Conservation (phyloP, 2,329 filamentous ascomycete species). For the Stachybotrys echinatus region DNA sequence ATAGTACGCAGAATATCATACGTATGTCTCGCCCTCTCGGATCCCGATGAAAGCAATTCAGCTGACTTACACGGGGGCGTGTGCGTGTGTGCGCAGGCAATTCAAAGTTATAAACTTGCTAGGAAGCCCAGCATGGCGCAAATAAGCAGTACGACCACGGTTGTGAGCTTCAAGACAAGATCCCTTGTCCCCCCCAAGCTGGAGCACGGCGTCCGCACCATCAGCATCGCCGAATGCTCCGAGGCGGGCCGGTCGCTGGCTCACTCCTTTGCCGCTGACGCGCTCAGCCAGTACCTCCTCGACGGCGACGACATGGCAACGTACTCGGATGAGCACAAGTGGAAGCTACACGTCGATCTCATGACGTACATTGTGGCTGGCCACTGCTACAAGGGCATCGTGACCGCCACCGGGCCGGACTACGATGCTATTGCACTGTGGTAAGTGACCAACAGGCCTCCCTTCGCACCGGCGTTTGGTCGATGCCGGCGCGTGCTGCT, state of each 20-base stretch:
- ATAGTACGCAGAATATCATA: slow-evolving; percentile 51
- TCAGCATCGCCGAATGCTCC: slow-evolving; percentile 63
- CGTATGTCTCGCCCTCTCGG: slow-evolving; percentile 22
- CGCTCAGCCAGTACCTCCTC: slow-evolving; percentile 69
- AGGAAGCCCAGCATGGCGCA: slow-evolving; percentile 37
- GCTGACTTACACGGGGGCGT: not conserved
- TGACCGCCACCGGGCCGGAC: slow-evolving; percentile 68
- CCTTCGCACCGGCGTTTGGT: no score
- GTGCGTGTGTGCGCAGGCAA: not conserved
- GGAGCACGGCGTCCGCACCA: slow-evolving; percentile 54
- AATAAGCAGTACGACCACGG: slow-evolving; percentile 21
- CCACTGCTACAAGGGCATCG: slow-evolving; percentile 68
- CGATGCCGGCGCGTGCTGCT: no score
- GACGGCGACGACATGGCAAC: slow-evolving; percentile 62
- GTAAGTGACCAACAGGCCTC: slow-evolving; percentile 44
- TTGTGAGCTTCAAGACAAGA: slow-evolving; percentile 24
- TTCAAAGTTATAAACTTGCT: not conserved
- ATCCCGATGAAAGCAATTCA: not conserved
- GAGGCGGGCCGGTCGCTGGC: slow-evolving; percentile 68
- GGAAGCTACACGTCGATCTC: slow-evolving; percentile 71
- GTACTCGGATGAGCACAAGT: slow-evolving; percentile 62
- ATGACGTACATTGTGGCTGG: slow-evolving; percentile 74
- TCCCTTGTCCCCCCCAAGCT: slow-evolving; percentile 49
- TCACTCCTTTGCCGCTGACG: slow-evolving; percentile 71
- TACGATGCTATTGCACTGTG: slow-evolving; percentile 76